These are phyloP conservation scores for Neocatenulostroma microsporum DNA, from an alignment of 2,329 filamentous ascomycete species.

Conservation along the genomic window DNA sequence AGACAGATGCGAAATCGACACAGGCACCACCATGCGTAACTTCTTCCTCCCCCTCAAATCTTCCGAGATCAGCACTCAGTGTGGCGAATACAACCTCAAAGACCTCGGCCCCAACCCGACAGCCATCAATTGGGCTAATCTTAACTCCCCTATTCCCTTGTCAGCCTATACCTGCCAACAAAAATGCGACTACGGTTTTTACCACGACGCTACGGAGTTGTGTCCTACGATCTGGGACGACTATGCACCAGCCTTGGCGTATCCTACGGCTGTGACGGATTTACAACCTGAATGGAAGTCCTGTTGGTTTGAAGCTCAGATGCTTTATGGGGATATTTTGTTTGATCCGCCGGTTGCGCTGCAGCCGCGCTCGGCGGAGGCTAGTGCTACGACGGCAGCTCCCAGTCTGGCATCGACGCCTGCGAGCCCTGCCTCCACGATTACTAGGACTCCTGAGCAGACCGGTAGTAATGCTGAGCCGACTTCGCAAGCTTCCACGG, in stretches of 20 bases:
- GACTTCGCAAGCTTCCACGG: no score
- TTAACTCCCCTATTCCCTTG: slow-evolving; percentile 4
- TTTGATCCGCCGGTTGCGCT: slow-evolving; percentile 9
- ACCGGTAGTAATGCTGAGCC: no score
- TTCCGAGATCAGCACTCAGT: slow-evolving; percentile 7
- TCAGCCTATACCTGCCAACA: slow-evolving; percentile 6
- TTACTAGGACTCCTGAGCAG: no score
- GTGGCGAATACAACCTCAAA: background rate
- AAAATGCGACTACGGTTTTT: slow-evolving; percentile 1
- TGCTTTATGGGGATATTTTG: slow-evolving; percentile 2
- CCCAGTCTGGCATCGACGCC: background rate
- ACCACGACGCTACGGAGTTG: background rate
- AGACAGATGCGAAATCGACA: slow-evolving; percentile 8
- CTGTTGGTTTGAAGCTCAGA: slow-evolving; percentile 6
- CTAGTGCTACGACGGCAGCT: background rate
- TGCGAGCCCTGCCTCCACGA: background rate
- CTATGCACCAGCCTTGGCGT: slow-evolving; percentile 5
- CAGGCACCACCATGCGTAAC: slow-evolving; percentile 7
- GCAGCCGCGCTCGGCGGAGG: background rate
- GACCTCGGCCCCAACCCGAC: slow-evolving; percentile 1
- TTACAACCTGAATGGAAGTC: slow-evolving; percentile 7
- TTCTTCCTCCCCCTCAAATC: slow-evolving; percentile 8
- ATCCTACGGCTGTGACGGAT: slow-evolving; percentile 1
- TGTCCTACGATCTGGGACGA: slow-evolving; percentile 8
- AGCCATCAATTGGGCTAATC: slow-evolving; percentile 7